phyloP scores from a whole-genome alignment of 352 stramenopile genomes.

The Phytophthora pinifolia region DNA sequence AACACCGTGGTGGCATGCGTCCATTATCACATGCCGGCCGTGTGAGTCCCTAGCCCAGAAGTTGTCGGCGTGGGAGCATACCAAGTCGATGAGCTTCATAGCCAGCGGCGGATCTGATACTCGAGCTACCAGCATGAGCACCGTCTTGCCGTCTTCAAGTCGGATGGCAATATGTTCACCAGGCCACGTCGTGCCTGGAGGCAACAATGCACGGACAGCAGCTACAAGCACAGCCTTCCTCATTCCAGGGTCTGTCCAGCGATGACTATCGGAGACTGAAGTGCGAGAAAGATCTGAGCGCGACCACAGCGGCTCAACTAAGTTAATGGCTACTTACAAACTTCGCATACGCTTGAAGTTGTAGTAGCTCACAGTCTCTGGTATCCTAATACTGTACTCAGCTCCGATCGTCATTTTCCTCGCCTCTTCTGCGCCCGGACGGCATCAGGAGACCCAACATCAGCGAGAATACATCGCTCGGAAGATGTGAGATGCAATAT shows the following conservation, averaged over 20 bases:
- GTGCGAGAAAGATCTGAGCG: neutral
- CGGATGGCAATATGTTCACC: neutral
- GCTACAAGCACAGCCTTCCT: neutral
- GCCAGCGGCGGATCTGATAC: constrained; percentile 7
- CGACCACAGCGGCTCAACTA: no score
- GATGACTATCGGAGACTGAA: neutral
- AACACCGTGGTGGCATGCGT: constrained; percentile 9
- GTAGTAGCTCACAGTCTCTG: neutral
- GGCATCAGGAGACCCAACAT: constrained; percentile 12
- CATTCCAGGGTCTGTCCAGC: constrained; percentile 1
- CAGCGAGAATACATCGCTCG: constrained; percentile 1
- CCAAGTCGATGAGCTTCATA: constrained; percentile 17
- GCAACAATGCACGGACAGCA: constrained; percentile 8
- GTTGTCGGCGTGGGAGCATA: neutral
- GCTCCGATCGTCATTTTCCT: constrained; percentile 3
- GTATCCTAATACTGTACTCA: constrained; percentile 3
- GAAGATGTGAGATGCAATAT: constrained; percentile 8
- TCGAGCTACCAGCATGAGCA: constrained; percentile 13
- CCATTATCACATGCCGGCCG: constrained; percentile 17
- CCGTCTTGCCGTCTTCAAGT: constrained; percentile 10
- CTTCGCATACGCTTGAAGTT: no score
- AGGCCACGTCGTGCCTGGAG: constrained; percentile 2
- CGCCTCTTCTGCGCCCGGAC: constrained; percentile 5
- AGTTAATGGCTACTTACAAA: no score
- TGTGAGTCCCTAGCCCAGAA: constrained; percentile 9